Base-by-base conservation (phyloP, 306 rosid genomes). In the Ceratonia siliqua region DNA sequence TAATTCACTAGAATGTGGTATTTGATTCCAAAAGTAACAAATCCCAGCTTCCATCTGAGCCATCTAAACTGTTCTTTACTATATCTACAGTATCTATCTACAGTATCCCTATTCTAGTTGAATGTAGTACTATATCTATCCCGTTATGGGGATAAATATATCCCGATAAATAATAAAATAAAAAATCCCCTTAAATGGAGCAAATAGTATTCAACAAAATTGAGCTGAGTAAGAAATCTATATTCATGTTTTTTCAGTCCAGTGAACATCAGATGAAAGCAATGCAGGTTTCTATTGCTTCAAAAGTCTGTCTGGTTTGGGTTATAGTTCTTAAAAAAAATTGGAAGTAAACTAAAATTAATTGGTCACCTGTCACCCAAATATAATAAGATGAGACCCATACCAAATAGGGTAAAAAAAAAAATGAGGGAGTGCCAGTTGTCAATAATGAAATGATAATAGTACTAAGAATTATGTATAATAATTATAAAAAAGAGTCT, bases 401-500 rank as follows among this genome's bases (percentile, higher is more conserved):
- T 27, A 65, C 28, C 39, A 42, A 32, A 48, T 27, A 6, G 28
- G 43, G 50, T 1, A 12, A 24, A 20, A 0, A 20, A 0, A 27
- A 33, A 59, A 61, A 17, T 8, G 2, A 9, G 41, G 42, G 13
- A 45, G 17, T 48, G 13, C 35, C 27, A 50, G 45, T 36, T 57
- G 18, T 78, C 41, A 41, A 18, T 24, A 9, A 5, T 62, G 41
- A 61, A 42, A 36, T 14, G 45, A 76, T 64, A 63, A 76, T 7
- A 18, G 9, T 41, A 21, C 30, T 62, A 70, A 24, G 54, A 53
- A 38, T 13, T 10, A 46, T 28, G 21, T 33, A 62, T 12, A 76
- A 11, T 18, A 56, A 24, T 28, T 32, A 38, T 28, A 48, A 49
- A 57, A 52, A 59, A 46, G 36, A 55, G 77, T 63, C 46, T 58